Evolutionary conservation across 345 rosid species (phyloP), one percentile per base, ranked within the genome.

Genomic region (Mallotus nudiflorus): DNA sequence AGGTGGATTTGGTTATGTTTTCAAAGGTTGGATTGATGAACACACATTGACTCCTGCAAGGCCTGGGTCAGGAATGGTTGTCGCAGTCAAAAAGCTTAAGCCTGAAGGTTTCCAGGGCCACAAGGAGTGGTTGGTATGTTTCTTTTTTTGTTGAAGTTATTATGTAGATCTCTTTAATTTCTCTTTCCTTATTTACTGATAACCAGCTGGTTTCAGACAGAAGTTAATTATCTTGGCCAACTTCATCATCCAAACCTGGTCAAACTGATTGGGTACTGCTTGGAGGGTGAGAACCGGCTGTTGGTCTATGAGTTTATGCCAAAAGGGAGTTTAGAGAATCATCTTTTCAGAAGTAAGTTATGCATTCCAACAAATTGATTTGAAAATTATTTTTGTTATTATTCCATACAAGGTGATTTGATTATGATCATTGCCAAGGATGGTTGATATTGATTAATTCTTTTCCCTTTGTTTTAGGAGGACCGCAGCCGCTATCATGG

Each of bases 71-170:
- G 96, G 99, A 68, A 83, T 92, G 77, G 99, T 95, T 57, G 91
- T 95, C 48, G 99, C 99, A 45, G 99, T 90, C 58, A 95, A 95
- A 87, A 92, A 85, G 75, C 96, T 95, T 53, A 95, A 90, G 75
- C 88, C 93, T 60, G 97, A 95, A 80, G 99, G 99, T 14, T 89
- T 86, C 78, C 99, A 95, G 76, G 99, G 99, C 56, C 99, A 95
- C 82, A 91, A 95, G 73, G 99, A 95, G 86, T 95, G 99, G 99
- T 58, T 95, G 97, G 99, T 95, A 74, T 44, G 78, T 84, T 60
- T 48, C 16, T 0, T 71, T 49, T 75, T 27, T 42, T 71, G 5
- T 16, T 13, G 35, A 67, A 53, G 19, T 28, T 55, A 24, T 9
- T 24, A n/a, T 29, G n/a, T 1, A 40, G 8, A n/a, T 13, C 5